Evolutionary conservation across 1,284 basidiomycete genomes (phyloP), one percentile per base, ranked within the genome.

Genomic region (Ganoderma leucocontextum): DNA sequence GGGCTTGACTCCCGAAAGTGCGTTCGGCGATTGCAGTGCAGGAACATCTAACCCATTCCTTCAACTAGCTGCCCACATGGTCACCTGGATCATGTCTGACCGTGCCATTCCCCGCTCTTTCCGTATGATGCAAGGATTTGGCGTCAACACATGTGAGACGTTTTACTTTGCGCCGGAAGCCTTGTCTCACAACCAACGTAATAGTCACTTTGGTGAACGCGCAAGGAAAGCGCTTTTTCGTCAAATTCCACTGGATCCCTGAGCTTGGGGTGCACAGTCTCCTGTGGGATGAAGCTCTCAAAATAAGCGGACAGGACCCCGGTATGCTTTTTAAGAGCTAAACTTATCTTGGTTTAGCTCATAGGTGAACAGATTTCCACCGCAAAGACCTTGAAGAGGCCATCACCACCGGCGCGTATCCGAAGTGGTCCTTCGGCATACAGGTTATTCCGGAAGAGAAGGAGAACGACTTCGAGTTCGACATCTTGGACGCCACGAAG

Each of bases 41-140:
- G 33, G 53, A 38, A 29, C 62, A 59, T 25, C 38, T 25, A 19
- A 15, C 19, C 25, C 7, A 44, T 44, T 68, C 75, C 78, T 35
- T 60, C 75, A 29, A 5, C 72, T 72, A 92, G 83, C 89, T 73
- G 86, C 91, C 0, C 91, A 94, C 76, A 95, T 94, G 91, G 82
- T 93, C 10, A 89, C 91, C 85, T 95, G 94, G 94, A 84, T 84
- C 38, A 90, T 96, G 86, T 93, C 91, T 4, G 94, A 96, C 77
- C 88, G 94, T 70, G 89, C 87, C 66, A 85, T 96, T 67, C 95
- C 95, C 15, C 88, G 93, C 39, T 94, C 92, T 2, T 92, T 84
- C 78, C 88, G 94, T 61, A 94, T 93, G 90, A 93, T 96, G 89
- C 92, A 94, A 81, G 95, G 91, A 6, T 95, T 95, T 72, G 92